Percentiles rank a stretch among this genome's conserved stretches.
Evolutionary conservation across 176 grass and related monocot species (phyloP).

Genomic region (Aegilops speltoides): DNA sequence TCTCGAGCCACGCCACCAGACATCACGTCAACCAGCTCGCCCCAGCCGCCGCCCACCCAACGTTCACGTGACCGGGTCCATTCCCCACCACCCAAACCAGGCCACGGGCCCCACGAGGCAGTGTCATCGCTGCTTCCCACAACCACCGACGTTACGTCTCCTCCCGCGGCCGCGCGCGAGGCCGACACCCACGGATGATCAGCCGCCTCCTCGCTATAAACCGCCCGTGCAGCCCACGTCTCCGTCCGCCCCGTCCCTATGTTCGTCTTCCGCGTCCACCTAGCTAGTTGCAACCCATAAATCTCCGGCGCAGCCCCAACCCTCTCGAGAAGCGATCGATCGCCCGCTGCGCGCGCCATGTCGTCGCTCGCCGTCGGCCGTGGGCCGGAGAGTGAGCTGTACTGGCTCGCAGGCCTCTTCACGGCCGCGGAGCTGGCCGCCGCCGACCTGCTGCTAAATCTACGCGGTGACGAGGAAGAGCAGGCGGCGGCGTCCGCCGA

Average conservation of each 20-base stretch:
- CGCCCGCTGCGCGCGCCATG: not conserved
- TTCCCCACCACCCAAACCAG: not conserved
- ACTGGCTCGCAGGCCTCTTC: slow-evolving; percentile 27
- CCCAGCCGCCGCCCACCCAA: no score
- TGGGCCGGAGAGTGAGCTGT: not conserved
- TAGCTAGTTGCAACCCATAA: not conserved
- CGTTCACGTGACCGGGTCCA: no score
- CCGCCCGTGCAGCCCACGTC: not conserved
- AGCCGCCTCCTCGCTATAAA: not conserved
- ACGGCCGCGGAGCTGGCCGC: slow-evolving; percentile 58
- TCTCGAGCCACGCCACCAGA: no score
- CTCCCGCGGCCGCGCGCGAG: no score
- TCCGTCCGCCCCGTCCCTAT: not conserved
- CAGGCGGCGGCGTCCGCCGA: not conserved
- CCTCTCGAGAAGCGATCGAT: not conserved
- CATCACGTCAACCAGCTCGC: no score
- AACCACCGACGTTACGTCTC: no score
- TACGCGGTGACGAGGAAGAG: slow-evolving; percentile 31
- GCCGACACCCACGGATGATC: no score
- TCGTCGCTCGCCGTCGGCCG: not conserved
- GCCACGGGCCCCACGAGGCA: not conserved
- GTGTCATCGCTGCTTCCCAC: not conserved
- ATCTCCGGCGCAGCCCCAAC: not conserved
- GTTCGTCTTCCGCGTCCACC: not conserved
- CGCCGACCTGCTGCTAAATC: slow-evolving; percentile 60